Conservation (phyloP, 1,284 basidiomycete genomes). For the Moesziomyces sp. region DNA sequence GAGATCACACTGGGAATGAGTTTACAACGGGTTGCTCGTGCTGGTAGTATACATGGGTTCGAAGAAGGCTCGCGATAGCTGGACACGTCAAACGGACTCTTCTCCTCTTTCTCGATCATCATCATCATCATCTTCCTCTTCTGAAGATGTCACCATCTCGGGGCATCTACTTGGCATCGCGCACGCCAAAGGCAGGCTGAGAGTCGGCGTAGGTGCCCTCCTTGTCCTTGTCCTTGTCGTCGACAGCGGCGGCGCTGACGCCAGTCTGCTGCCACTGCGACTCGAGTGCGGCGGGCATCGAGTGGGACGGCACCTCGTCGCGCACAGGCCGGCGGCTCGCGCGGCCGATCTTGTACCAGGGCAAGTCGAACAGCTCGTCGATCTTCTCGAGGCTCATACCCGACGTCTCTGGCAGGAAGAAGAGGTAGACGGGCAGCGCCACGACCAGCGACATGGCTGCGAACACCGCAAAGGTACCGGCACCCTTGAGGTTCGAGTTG, state of each 20-base stretch:
- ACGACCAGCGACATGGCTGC: slow-evolving; percentile 30
- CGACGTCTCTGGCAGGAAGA: slow-evolving; percentile 47
- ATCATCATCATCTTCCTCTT: too few species aligned
- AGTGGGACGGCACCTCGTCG: slow-evolving; percentile 42
- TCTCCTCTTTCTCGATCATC: too few species aligned
- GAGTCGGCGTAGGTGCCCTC: slow-evolving; percentile 7
- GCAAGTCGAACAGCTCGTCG: slow-evolving; percentile 49
- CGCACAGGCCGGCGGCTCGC: slow-evolving; percentile 37
- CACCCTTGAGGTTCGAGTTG: slow-evolving; percentile 43
- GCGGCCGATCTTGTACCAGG: slow-evolving; percentile 49
- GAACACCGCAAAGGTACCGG: slow-evolving; percentile 44
- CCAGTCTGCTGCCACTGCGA: slow-evolving; percentile 19
- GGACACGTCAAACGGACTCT: too few species aligned
- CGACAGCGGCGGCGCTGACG: slow-evolving; percentile 1
- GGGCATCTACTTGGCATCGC: slow-evolving; percentile 26
- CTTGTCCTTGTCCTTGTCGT: slow-evolving; percentile 45
- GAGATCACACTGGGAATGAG: too few species aligned
- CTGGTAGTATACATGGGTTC: background rate
- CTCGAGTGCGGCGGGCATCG: slow-evolving; percentile 49
- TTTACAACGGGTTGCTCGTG: too few species aligned
- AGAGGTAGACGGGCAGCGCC: slow-evolving; percentile 40
- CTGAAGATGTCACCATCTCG: too few species aligned
- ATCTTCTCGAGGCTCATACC: slow-evolving; percentile 49
- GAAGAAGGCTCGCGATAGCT: too few species aligned
- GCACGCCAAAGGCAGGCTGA: slow-evolving; percentile 18